Evolutionary conservation across 2,329 filamentous ascomycete genomes (phyloP).

Genomic region (Phialemonium atrogriseum): DNA sequence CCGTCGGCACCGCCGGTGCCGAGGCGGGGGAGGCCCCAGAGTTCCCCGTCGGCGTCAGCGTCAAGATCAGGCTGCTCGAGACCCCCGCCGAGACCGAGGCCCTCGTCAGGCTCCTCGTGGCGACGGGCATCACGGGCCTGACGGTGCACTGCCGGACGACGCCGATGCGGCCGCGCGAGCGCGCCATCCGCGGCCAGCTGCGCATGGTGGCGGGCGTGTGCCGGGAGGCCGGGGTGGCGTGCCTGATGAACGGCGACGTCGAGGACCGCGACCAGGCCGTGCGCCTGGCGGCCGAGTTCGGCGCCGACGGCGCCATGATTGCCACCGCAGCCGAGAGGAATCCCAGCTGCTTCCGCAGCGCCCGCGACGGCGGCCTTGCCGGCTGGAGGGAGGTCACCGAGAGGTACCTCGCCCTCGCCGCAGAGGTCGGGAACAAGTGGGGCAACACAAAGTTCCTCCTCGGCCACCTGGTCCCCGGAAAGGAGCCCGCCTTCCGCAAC

Average conservation of each 20-base stretch:
- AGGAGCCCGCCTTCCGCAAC: slow-evolving; percentile 51
- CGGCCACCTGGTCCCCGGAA: slow-evolving; percentile 77
- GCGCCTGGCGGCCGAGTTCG: slow-evolving; percentile 64
- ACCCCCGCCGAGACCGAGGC: slow-evolving; percentile 66
- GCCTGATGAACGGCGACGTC: slow-evolving; percentile 94
- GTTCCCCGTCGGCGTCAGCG: slow-evolving; percentile 86
- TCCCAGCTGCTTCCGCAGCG: slow-evolving; percentile 71
- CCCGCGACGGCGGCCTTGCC: slow-evolving; percentile 59
- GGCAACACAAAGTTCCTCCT: slow-evolving; percentile 92
- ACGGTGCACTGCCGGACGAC: slow-evolving; percentile 95
- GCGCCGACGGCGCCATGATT: slow-evolving; percentile 95
- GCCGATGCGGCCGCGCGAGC: slow-evolving; percentile 86
- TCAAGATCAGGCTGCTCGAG: slow-evolving; percentile 88
- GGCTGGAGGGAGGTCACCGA: slow-evolving; percentile 71
- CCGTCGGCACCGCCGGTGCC: no score
- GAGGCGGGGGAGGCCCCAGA: no score
- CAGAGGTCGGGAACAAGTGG: slow-evolving; percentile 78
- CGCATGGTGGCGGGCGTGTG: slow-evolving; percentile 77
- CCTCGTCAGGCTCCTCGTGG: slow-evolving; percentile 69
- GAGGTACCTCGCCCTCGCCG: slow-evolving; percentile 62
- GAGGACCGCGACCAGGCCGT: slow-evolving; percentile 64
- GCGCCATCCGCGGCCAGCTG: slow-evolving; percentile 78
- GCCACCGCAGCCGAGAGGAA: slow-evolving; percentile 89
- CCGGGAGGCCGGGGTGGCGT: slow-evolving; percentile 77
- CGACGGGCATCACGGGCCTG: slow-evolving; percentile 83